Evolutionary conservation across 2,329 filamentous ascomycete species (phyloP).

Genomic region (Purpureocillium lavendulum): DNA sequence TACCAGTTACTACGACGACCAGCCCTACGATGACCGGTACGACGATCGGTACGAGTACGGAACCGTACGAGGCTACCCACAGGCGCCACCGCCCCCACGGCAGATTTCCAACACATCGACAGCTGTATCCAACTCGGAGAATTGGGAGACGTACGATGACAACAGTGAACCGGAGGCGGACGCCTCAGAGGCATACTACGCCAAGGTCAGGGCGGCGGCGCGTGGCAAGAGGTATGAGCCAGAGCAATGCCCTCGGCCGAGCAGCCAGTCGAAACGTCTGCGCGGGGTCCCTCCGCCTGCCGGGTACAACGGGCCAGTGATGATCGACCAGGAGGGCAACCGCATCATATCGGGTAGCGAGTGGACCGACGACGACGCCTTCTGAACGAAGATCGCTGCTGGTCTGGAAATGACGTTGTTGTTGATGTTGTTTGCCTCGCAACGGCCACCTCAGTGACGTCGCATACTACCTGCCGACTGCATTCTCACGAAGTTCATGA

Average conservation of each 20-base stretch:
- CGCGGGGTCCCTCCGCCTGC: constrained; percentile 43
- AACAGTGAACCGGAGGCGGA: constrained; percentile 69
- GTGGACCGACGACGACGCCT: constrained; percentile 59
- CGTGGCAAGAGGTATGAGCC: constrained; percentile 55
- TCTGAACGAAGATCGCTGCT: too few species aligned
- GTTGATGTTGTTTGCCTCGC: too few species aligned
- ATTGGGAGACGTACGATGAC: constrained; percentile 96
- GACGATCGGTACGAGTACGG: constrained; percentile 8
- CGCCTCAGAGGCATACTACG: constrained; percentile 69
- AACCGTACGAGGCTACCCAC: constrained; percentile 25
- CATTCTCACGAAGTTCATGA: constrained; percentile 1
- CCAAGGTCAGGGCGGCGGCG: constrained; percentile 63
- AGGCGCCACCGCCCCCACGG: constrained; percentile 40
- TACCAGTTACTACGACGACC: constrained; percentile 29
- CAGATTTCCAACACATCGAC: constrained; percentile 65
- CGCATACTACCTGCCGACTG: too few species aligned
- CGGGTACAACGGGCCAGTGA: constrained; percentile 36
- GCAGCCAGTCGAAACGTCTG: constrained; percentile 42
- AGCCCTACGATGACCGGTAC: constrained; percentile 26
- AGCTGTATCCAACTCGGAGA: constrained; percentile 75
- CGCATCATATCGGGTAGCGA: constrained; percentile 56
- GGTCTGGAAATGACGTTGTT: too few species aligned
- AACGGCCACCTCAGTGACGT: too few species aligned
- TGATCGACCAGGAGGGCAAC: constrained; percentile 51
- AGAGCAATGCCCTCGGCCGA: constrained; percentile 34